Evolutionary conservation across 2,329 filamentous ascomycete genomes (phyloP), one percentile per base, ranked within the genome.

Genomic region (Cercospora zeae-maydis): DNA sequence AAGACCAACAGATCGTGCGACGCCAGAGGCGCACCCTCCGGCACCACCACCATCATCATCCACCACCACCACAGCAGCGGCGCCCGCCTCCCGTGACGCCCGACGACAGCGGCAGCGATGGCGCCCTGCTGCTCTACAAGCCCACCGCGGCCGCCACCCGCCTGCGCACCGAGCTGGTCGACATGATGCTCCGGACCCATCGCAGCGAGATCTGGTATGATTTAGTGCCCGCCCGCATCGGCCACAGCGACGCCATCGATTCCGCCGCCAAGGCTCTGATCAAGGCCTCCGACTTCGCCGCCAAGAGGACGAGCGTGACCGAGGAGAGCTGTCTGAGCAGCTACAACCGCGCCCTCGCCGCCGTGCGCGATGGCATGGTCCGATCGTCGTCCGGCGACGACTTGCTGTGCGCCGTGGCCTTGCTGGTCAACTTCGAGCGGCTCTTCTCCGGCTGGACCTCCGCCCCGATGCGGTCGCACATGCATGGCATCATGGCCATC

Each of bases 341-440:
- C 55, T 66, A 66, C 33, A 53, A 24, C 19, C 61, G 61, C 8
- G 64, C 64, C 2, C 54, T 66, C 16, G 54, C 42, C 2, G 61
- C 64, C 3, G 42, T 66, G 10, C 61, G 59, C 8, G 64, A 63
- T 39, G 62, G 57, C 31, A 64, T 66, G 64, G 13, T 33, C 11
- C 57, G 47, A 42, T 59, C 54, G 11, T 45, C 58, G 6, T 59
- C 58, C 1, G 58, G 37, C n/a, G 64, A 66, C 36, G 61, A 66
- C 36, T 37, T 63, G 31, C 58, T 66, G n/a, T 52, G 63, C 2
- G 62, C 64, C 8, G 64, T 66, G 1, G 61, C 61, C 0, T 45
- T 66, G 5, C 51, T 66, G 49, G 64, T 66, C 39, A 66, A 59
- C 2, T 66, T 66, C 51, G 64, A 66, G 52, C 58, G 64, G 19